These are phyloP conservation scores for Acacia pycnantha DNA, from an alignment of 331 rosid species.

Conservation along the genomic window DNA sequence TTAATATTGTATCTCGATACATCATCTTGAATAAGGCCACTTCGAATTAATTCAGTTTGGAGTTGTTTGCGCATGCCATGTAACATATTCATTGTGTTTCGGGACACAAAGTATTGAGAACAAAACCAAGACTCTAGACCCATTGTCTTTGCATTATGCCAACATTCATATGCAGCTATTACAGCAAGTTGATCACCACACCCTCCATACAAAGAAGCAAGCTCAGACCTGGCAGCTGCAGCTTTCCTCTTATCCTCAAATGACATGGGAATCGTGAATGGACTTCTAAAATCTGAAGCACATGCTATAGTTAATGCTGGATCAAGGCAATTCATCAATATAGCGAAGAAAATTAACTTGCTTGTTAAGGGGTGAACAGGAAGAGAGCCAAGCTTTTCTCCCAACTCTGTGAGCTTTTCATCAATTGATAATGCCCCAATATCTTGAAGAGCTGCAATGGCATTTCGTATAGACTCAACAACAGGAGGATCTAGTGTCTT, in stretches of 20 bases:
- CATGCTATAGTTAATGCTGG: conserved; percentile 95
- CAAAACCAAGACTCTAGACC: conserved; percentile 63
- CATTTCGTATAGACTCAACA: conserved; percentile 76
- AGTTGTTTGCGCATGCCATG: conserved; percentile 82
- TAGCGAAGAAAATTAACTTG: conserved; percentile 87
- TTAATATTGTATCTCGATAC: conserved; percentile 58
- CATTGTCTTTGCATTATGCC: conserved; percentile 66
- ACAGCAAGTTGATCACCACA: conserved; percentile 86
- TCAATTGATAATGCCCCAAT: conserved; percentile 83
- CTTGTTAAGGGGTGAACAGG: conserved; percentile 93
- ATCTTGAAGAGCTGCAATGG: conserved; percentile 75
- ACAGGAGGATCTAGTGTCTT: conserved; percentile 94
- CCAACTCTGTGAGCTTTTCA: conserved; percentile 77
- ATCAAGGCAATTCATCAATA: conserved; percentile 89
- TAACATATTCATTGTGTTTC: conserved; percentile 66
- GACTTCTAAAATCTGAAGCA: conserved; percentile 81
- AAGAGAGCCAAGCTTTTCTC: conserved; percentile 85
- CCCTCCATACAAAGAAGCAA: conserved; percentile 80
- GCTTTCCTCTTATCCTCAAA: conserved; percentile 61
- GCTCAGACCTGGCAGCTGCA: conserved; percentile 59
- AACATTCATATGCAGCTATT: conserved; percentile 82
- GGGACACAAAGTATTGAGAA: conserved; percentile 60
- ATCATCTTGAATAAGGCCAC: conserved; percentile 60
- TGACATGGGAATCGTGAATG: conserved; percentile 79
- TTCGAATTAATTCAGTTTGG: conserved; percentile 60